Conservation (phyloP, 495 filamentous ascomycete species). For the Clavariopsis aquatica region DNA sequence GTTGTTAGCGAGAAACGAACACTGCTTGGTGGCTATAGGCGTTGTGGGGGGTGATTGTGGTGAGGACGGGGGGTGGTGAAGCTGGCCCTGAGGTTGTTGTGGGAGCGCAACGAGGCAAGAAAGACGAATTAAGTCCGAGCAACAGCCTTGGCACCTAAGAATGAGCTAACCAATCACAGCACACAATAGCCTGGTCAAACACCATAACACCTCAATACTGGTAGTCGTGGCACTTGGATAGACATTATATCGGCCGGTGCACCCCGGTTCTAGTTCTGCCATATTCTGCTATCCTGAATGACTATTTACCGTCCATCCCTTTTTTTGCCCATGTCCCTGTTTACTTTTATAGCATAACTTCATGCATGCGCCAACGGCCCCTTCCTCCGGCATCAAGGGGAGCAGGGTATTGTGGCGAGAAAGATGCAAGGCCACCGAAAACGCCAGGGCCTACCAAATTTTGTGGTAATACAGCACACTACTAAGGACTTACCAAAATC, state of each 20-base stretch:
- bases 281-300: neutral
- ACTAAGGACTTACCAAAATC: conserved; percentile 28
- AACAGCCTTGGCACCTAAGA: neutral
- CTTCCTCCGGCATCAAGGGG: conserved; percentile 8
- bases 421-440: conserved; percentile 9
- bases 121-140: neutral
- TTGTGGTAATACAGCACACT: neutral
- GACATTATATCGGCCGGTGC: neutral
- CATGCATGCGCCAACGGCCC: conserved; percentile 13
- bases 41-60: conserved; percentile 5
- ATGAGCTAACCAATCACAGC: conserved; percentile 2
- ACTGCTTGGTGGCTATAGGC: neutral
- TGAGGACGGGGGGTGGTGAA: neutral
- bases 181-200: neutral
- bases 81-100: neutral
- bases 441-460: neutral
- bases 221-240: too few relatives aligned
- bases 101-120: neutral
- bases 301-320: neutral
- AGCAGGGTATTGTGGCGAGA: neutral
- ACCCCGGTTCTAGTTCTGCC: neutral
- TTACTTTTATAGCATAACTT: conserved; percentile 6
- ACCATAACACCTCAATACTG: neutral
- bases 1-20: conserved; percentile 6
- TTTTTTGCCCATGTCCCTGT: neutral